These are phyloP conservation scores for Osmozyma mogii DNA, from an alignment of 805 yeast genomes.

Conservation along the genomic window DNA sequence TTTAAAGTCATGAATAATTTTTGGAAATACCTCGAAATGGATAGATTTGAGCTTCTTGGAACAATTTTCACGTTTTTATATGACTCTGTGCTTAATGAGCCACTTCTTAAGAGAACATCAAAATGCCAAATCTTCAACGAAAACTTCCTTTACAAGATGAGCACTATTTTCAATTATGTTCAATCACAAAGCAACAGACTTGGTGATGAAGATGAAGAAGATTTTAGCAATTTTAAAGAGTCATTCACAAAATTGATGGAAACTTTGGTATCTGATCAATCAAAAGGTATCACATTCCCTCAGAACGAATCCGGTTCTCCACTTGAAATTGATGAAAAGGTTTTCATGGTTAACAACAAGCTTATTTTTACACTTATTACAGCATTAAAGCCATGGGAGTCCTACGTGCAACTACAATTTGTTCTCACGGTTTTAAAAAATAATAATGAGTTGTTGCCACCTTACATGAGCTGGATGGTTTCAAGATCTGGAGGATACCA, in stretches of 20 bases:
- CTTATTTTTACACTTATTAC: slow-evolving; percentile 55
- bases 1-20: slow-evolving; percentile 53
- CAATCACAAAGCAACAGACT: slow-evolving; percentile 7
- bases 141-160: slow-evolving; percentile 53
- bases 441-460: slow-evolving; percentile 66
- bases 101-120: slow-evolving; percentile 52
- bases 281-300: slow-evolving; percentile 38
- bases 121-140: slow-evolving; percentile 77
- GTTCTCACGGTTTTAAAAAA: slow-evolving; percentile 41
- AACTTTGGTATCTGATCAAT: slow-evolving; percentile 41
- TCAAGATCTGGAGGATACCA: slow-evolving; percentile 57
- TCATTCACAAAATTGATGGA: slow-evolving; percentile 40
- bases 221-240: slow-evolving; percentile 23
- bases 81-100: slow-evolving; percentile 47
- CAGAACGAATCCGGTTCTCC: slow-evolving; percentile 44
- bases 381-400: slow-evolving; percentile 75
- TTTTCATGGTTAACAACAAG: slow-evolving; percentile 60
- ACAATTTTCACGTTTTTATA: slow-evolving; percentile 41
- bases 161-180: slow-evolving; percentile 32
- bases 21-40: slow-evolving; percentile 48
- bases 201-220: slow-evolving; percentile 17
- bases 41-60: slow-evolving; percentile 22
- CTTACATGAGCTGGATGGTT: slow-evolving; percentile 52
- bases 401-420: slow-evolving; percentile 51
- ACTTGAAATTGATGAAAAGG: slow-evolving; percentile 39